Percentiles rank a stretch among this genome's conserved stretches.
Conservation (phyloP, 371 early-diverging fungal genomes). For the Sporodiniella umbellata region DNA sequence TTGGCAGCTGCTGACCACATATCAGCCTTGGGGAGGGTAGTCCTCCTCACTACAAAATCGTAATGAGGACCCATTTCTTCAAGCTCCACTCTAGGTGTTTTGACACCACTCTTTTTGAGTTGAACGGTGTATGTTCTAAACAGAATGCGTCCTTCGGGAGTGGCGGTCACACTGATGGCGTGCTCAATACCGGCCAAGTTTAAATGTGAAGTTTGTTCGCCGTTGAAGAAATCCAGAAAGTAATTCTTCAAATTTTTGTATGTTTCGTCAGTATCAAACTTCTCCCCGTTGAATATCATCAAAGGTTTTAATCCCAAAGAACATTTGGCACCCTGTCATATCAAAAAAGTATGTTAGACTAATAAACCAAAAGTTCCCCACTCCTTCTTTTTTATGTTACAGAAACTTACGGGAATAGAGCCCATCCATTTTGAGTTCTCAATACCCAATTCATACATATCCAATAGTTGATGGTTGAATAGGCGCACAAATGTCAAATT, state of each 20-base stretch:
- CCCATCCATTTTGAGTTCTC: slow-evolving; percentile 61
- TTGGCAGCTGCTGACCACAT: slow-evolving; percentile 78
- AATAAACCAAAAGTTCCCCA: background rate
- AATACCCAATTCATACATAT: slow-evolving; percentile 94
- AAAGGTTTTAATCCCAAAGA: slow-evolving; percentile 87
- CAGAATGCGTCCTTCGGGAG: slow-evolving; percentile 66
- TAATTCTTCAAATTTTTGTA: slow-evolving; percentile 77
- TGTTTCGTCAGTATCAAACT: slow-evolving; percentile 69
- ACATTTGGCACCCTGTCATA: slow-evolving; percentile 61
- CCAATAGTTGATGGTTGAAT: slow-evolving; percentile 90
- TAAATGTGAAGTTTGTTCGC: slow-evolving; percentile 67
- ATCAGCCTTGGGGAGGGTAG: slow-evolving; percentile 70
- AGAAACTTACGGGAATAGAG: slow-evolving; percentile 63
- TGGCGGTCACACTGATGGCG: slow-evolving; percentile 83
- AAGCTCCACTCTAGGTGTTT: slow-evolving; percentile 88
- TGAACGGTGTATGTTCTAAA: slow-evolving; percentile 79
- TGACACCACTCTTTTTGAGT: slow-evolving; percentile 82
- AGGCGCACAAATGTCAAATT: slow-evolving; percentile 87
- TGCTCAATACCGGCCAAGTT: slow-evolving; percentile 89
- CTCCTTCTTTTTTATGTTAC: too few species aligned
- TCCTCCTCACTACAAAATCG: slow-evolving; percentile 80
- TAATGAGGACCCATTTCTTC: slow-evolving; percentile 92
- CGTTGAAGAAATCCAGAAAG: slow-evolving; percentile 91
- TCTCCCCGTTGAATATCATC: slow-evolving; percentile 89
- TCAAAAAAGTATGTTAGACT: background rate